A percentile compares a stretch with the other conserved stretches of the same genome.
These are phyloP conservation scores for Aspergillus hortae DNA, from an alignment of 2,329 filamentous ascomycete genomes.

Conservation along the genomic window DNA sequence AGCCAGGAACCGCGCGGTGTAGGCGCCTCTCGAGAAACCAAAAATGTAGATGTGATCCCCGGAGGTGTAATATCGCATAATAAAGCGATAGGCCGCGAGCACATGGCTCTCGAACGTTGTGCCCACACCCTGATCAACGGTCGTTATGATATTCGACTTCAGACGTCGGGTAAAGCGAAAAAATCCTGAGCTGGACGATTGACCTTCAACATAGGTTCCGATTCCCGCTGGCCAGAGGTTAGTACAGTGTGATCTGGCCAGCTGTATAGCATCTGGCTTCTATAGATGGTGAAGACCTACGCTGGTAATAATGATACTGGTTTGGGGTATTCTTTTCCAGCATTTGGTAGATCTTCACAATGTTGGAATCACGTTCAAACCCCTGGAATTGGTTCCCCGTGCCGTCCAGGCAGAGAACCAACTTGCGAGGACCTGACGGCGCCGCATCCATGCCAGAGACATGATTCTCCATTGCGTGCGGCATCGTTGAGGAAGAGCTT, in stretches of 20 bases:
- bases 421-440: not conserved
- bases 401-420: slow-evolving; percentile 14
- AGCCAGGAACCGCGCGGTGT: slow-evolving; percentile 52
- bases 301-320: slow-evolving; percentile 8
- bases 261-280: no score
- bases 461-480: not conserved
- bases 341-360: slow-evolving; percentile 48
- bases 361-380: slow-evolving; percentile 50
- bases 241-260: not conserved
- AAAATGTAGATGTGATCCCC: slow-evolving; percentile 55
- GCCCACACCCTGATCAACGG: slow-evolving; percentile 5
- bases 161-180: slow-evolving; percentile 1
- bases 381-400: slow-evolving; percentile 28
- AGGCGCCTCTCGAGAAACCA: slow-evolving; percentile 53
- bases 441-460: not conserved
- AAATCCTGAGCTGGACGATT: slow-evolving; percentile 1
- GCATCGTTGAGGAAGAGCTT: not conserved
- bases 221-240: slow-evolving; percentile 2
- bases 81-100: slow-evolving; percentile 51
- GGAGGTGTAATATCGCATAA: slow-evolving; percentile 54
- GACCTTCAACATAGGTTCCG: slow-evolving; percentile 4
- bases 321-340: slow-evolving; percentile 30
- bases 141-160: slow-evolving; percentile 1
- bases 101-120: slow-evolving; percentile 50
- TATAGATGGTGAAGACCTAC: not conserved